Evolutionary conservation across 1,139 yeast genomes (phyloP), one percentile per base, ranked within the genome.

Genomic region (Kodamaea sp.): DNA sequence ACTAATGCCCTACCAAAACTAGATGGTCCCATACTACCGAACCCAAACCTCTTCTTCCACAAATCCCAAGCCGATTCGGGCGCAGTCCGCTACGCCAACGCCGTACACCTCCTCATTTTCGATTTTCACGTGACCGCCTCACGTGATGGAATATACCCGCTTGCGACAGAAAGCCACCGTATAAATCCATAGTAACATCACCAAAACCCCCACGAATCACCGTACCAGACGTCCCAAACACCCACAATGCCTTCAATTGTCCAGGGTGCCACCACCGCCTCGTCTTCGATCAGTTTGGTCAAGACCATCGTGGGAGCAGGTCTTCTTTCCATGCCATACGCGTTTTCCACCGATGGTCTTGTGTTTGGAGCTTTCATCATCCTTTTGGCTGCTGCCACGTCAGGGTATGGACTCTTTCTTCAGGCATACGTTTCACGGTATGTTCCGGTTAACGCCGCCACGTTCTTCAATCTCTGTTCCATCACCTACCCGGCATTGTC

Each of bases 261-360:
- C 9, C 21, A 21, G 2, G 46, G 46, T 21, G 52, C 52, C 25
- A 36, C 44, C 15, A 41, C 47, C 18, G 47, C 63, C 5, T 79
- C 84, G 2, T 78, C 85, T 1, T 57, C 73, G 18, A 60, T 83
- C 27, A 81, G 81, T 48, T 64, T 85, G 36, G 68, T 80, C 37
- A 84, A 84, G 55, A 84, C 92, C 6, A 82, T 84, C 37, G 72
- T 83, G 12, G 96, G 97, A 3, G 96, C 98, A 0, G 98, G 98
- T 0, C 75, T 92, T 47, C 74, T 92, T 37, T 96, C 97, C 11
- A 83, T 94, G 69, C 97, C 98, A 1, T 83, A 76, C 51, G 95
- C 97, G 0, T 83, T 86, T 57, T 72, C 80, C 36, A 79, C 90
- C n/a, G 95, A 90, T 55, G 96, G 97, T 2, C 58, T 89, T 3